Conservation (phyloP, 352 stramenopile genomes). For the Phytopythium oedochilum region DNA sequence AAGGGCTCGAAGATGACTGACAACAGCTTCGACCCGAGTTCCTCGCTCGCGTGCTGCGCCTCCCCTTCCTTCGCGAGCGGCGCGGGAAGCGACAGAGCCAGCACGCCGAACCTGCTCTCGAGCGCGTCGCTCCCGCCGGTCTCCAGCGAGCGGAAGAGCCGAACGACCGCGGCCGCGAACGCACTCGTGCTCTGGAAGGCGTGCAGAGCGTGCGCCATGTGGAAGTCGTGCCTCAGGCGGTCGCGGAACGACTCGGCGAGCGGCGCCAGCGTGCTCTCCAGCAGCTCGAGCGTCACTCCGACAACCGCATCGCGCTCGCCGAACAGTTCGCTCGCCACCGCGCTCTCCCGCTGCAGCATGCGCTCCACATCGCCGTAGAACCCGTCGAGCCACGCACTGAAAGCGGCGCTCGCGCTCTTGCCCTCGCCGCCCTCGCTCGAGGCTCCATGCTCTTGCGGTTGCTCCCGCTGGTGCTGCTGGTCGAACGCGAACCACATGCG, state of each 20-base stretch:
- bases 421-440: background rate
- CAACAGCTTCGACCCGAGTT: slow-evolving; percentile 4
- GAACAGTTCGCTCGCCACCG: slow-evolving; percentile 44
- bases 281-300: slow-evolving; percentile 32
- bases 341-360: slow-evolving; percentile 53
- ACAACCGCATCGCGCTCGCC: slow-evolving; percentile 11
- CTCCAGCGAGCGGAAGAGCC: slow-evolving; percentile 37
- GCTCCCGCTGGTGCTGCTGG: slow-evolving; percentile 10
- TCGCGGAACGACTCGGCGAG: slow-evolving; percentile 51
- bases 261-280: slow-evolving; percentile 43
- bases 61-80: background rate
- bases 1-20: slow-evolving; percentile 46
- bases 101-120: background rate
- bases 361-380: slow-evolving; percentile 54
- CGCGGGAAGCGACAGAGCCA: background rate
- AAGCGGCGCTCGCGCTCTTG: slow-evolving; percentile 4
- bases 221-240: slow-evolving; percentile 32
- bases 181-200: slow-evolving; percentile 38
- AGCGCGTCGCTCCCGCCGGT: slow-evolving; percentile 8
- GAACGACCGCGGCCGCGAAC: slow-evolving; percentile 39
- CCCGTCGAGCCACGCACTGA: slow-evolving; percentile 38
- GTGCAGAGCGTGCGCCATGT: slow-evolving; percentile 24
- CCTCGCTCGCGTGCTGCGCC: background rate
- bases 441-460: too few relatives aligned
- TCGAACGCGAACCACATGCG: slow-evolving; percentile 53